Percentiles rank a stretch among this genome's conserved stretches.
Conservation (phyloP, 1,284 basidiomycete genomes). For the Fomes fomentarius region DNA sequence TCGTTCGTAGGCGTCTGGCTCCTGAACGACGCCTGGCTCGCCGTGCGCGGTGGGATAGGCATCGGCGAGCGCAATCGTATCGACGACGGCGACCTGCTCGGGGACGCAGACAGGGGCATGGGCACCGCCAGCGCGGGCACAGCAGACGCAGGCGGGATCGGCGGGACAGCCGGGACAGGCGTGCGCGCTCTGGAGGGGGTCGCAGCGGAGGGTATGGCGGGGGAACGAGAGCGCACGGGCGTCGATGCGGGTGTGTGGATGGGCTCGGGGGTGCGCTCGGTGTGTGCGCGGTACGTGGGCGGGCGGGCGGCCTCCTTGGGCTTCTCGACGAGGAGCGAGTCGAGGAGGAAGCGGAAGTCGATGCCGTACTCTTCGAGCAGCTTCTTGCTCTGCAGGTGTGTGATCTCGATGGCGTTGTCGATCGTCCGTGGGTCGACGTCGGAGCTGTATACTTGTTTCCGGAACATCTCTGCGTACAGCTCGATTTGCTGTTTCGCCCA, state of each 20-base stretch:
- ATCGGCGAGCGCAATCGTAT: constrained; percentile 26
- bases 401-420: constrained; percentile 78
- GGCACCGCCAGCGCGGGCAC: constrained; percentile 19
- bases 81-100: constrained; percentile 21
- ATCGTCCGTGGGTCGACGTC: constrained; percentile 72
- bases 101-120: constrained; percentile 22
- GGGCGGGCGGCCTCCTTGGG: constrained; percentile 40
- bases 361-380: constrained; percentile 90
- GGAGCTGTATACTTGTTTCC: constrained; percentile 88
- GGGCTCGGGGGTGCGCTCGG: constrained; percentile 31
- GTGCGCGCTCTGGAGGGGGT: constrained; percentile 27
- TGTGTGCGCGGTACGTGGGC: constrained; percentile 40
- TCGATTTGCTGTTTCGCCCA: constrained; percentile 93
- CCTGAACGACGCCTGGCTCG: constrained; percentile 26
- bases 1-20: constrained; percentile 26
- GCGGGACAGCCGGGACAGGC: constrained; percentile 28
- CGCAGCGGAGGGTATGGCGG: constrained; percentile 31
- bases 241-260: constrained; percentile 33
- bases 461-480: constrained; percentile 84
- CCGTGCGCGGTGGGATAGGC: constrained; percentile 20
- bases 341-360: constrained; percentile 87
- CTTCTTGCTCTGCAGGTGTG: constrained; percentile 81
- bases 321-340: constrained; percentile 64
- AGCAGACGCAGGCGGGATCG: constrained; percentile 22
- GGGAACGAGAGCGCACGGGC: constrained; percentile 34